Conservation (phyloP, 495 filamentous ascomycete genomes). For the Penicillium lagena region DNA sequence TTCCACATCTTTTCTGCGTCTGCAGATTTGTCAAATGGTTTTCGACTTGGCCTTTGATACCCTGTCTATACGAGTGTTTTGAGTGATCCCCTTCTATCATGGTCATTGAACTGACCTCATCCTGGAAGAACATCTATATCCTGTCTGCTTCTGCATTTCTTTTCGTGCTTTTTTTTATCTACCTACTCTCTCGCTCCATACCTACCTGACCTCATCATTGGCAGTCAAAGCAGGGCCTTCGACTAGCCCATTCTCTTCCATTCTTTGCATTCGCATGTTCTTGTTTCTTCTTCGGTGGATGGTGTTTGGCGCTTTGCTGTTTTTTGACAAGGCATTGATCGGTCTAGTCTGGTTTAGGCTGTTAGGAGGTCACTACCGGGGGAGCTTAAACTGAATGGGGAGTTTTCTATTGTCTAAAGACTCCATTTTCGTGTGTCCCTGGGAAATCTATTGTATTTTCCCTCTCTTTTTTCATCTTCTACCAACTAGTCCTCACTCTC, state of each 20-base stretch:
- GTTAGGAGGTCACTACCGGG: slow-evolving; percentile 6
- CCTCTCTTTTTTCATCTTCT: neutral
- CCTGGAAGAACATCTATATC: neutral
- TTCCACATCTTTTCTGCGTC: neutral
- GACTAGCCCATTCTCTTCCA: slow-evolving; percentile 14
- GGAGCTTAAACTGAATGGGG: slow-evolving; percentile 9
- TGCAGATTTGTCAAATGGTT: slow-evolving; percentile 15
- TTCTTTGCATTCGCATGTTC: slow-evolving; percentile 17
- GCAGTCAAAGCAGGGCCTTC: neutral
- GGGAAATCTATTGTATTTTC: neutral
- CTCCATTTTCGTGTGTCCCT: slow-evolving; percentile 2
- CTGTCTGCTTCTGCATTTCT: slow-evolving; percentile 8
- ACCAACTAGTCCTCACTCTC: neutral
- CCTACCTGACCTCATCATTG: neutral
- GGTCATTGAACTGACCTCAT: neutral
- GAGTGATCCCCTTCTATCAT: slow-evolving; percentile 3
- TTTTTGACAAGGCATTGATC: slow-evolving; percentile 6
- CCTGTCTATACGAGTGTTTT: slow-evolving; percentile 25
- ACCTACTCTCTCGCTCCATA: neutral
- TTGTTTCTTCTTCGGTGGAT: slow-evolving; percentile 3
- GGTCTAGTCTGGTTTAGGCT: slow-evolving; percentile 11
- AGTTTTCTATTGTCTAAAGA: slow-evolving; percentile 16
- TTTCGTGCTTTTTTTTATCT: neutral
- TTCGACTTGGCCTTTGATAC: slow-evolving; percentile 19
- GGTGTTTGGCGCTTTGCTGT: slow-evolving; percentile 21